Evolutionary conservation across 345 rosid genomes (phyloP).

Genomic region (Linum trigynum): DNA sequence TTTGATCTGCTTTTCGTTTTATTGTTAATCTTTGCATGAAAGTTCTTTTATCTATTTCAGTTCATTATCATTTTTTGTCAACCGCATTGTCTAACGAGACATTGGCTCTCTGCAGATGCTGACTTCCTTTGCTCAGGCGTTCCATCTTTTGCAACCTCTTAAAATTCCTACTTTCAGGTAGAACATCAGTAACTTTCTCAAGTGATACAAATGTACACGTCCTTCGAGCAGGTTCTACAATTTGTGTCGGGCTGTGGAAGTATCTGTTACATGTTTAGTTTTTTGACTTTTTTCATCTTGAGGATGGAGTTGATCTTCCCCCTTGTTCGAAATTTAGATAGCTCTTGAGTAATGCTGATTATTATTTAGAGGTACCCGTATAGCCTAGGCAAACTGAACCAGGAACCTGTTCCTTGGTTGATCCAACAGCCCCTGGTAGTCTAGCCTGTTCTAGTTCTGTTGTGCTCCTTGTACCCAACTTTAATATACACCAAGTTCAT

Average conservation of each 20-base stretch:
- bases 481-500: neutral
- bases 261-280: neutral
- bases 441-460: neutral
- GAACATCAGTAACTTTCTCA: slow-evolving; percentile 4
- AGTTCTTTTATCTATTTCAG: neutral
- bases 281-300: neutral
- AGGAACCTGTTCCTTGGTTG: neutral
- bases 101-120: slow-evolving; percentile 46
- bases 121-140: slow-evolving; percentile 74
- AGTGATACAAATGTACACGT: neutral
- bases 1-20: neutral
- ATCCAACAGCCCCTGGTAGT: neutral
- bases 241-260: slow-evolving; percentile 1
- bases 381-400: too few species aligned
- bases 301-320: neutral
- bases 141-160: slow-evolving; percentile 83
- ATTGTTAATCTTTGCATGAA: slow-evolving; percentile 16
- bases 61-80: neutral
- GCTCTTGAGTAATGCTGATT: neutral
- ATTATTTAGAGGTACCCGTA: too few species aligned
- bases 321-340: neutral
- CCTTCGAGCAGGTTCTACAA: neutral
- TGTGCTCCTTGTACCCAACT: neutral
- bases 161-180: slow-evolving; percentile 94
- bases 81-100: neutral